Percentiles rank a stretch among this genome's conserved stretches.
Evolutionary conservation across 805 yeast species (phyloP).

Genomic region (Kazachstania viticola): DNA sequence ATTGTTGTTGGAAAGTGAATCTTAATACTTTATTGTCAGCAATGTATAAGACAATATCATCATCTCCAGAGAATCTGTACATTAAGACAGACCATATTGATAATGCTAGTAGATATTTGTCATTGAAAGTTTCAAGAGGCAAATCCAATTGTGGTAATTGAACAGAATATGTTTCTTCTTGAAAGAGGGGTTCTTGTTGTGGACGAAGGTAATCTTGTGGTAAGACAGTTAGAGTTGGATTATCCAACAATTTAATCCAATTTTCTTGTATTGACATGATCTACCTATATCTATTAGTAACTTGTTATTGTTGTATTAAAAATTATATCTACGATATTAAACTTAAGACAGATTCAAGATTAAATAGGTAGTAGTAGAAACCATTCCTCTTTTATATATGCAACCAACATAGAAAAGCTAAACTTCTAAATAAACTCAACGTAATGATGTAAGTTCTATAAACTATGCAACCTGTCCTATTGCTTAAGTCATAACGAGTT

Average conservation of each 20-base stretch:
- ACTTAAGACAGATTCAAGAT: too few relatives aligned
- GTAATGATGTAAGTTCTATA: too few relatives aligned
- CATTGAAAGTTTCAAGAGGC: slow-evolving; percentile 11
- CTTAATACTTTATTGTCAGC: slow-evolving; percentile 42
- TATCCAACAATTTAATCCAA: slow-evolving; percentile 59
- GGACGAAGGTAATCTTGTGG: slow-evolving; percentile 86
- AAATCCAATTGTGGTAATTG: slow-evolving; percentile 22
- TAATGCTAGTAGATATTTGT: slow-evolving; percentile 41
- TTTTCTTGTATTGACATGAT: slow-evolving; percentile 7
- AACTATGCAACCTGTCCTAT: too few relatives aligned
- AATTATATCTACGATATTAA: too few relatives aligned
- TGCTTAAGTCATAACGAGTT: too few relatives aligned
- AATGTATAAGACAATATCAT: slow-evolving; percentile 71
- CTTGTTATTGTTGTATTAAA: too few relatives aligned
- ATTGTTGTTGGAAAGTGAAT: slow-evolving; percentile 42
- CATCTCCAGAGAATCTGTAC: slow-evolving; percentile 83
- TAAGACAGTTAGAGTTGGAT: slow-evolving; percentile 74
- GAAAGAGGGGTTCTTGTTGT: slow-evolving; percentile 51
- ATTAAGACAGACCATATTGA: slow-evolving; percentile 61
- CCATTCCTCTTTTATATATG: too few relatives aligned
- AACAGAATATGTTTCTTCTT: slow-evolving; percentile 39
- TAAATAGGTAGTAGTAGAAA: too few relatives aligned
- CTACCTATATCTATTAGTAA: too few relatives aligned
- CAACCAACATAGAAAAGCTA: too few relatives aligned
- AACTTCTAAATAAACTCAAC: too few relatives aligned